phyloP scores from a whole-genome alignment of 2,329 filamentous ascomycete genomes.

The Scedosporium dehoogii region DNA sequence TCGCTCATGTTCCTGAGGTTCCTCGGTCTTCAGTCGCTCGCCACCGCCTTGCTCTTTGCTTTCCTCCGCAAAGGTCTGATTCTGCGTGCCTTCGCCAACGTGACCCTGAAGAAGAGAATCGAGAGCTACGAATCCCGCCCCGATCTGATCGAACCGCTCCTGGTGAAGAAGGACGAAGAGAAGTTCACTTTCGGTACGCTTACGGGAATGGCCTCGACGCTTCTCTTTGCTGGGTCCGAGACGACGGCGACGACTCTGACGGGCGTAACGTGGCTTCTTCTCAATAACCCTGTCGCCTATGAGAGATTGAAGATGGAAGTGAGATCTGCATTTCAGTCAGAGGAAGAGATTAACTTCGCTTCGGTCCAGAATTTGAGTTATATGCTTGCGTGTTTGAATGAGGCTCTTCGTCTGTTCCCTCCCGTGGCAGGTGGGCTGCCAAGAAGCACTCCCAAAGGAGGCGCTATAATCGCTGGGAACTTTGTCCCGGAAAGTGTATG shows the following conservation, averaged over 20 bases:
- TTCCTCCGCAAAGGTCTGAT: conserved; percentile 5
- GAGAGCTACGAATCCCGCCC: conserved; percentile 9
- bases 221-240: conserved; percentile 22
- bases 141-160: conserved; percentile 14
- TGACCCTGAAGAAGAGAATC: conserved; percentile 10
- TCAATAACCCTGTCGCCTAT: conserved; percentile 18
- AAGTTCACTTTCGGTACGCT: conserved; percentile 9
- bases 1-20: conserved; percentile 8
- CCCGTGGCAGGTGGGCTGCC: conserved; percentile 16
- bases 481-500: conserved; percentile 24
- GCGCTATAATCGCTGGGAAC: conserved; percentile 19
- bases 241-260: conserved; percentile 22
- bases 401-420: conserved; percentile 31
- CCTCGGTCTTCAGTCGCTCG: conserved; percentile 7
- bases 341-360: conserved; percentile 1
- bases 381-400: conserved; percentile 28
- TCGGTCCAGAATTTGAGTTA: background rate
- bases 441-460: conserved; percentile 20
- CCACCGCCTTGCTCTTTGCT: conserved; percentile 9
- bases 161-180: conserved; percentile 12
- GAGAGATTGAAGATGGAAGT: conserved; percentile 24
- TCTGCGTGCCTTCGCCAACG: background rate
- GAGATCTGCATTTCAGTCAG: background rate
- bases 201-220: conserved; percentile 10
- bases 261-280: conserved; percentile 18